Percentiles rank a stretch among this genome's conserved stretches.
Evolutionary conservation across 1,284 basidiomycete genomes (phyloP).

Genomic region (Fomitopsis pinicola): DNA sequence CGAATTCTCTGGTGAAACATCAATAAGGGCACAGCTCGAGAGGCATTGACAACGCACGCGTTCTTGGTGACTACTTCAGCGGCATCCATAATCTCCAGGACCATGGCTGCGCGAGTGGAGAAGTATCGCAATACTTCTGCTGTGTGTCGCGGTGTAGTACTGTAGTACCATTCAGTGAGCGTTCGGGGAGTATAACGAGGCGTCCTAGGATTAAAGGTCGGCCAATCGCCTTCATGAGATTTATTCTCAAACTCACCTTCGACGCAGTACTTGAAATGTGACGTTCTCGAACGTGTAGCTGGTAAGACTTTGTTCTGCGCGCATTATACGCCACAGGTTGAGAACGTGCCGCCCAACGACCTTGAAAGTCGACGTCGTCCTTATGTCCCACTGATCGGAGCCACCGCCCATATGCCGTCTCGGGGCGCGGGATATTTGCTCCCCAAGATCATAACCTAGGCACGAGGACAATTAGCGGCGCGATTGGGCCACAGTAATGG

Average conservation of each 20-base stretch:
- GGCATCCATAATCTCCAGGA: slow-evolving; percentile 75
- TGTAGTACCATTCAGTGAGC: slow-evolving; percentile 73
- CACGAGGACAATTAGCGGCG: slow-evolving; percentile 4
- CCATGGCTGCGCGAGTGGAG: slow-evolving; percentile 56
- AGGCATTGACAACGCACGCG: slow-evolving; percentile 51
- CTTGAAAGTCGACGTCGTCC: slow-evolving; percentile 80
- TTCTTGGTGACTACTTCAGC: slow-evolving; percentile 85
- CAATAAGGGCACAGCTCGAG: neutral
- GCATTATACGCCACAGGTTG: slow-evolving; percentile 91
- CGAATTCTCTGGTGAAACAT: slow-evolving; percentile 74
- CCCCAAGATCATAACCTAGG: slow-evolving; percentile 65
- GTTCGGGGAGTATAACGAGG: slow-evolving; percentile 72
- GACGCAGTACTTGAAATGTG: slow-evolving; percentile 72
- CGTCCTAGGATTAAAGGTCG: slow-evolving; percentile 41
- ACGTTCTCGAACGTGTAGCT: slow-evolving; percentile 92
- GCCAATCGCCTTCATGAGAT: neutral
- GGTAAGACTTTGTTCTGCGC: slow-evolving; percentile 76
- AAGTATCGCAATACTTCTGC: slow-evolving; percentile 62
- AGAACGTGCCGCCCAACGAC: slow-evolving; percentile 88
- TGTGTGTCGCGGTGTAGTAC: slow-evolving; percentile 50
- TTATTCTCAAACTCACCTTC: slow-evolving; percentile 44
- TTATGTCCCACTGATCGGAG: slow-evolving; percentile 70
- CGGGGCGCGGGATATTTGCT: slow-evolving; percentile 69
- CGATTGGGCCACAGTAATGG: neutral
- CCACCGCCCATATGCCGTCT: slow-evolving; percentile 32